Evolutionary conservation across 805 yeast species (phyloP).

Genomic region (Metschnikowia chrysomelidarum): DNA sequence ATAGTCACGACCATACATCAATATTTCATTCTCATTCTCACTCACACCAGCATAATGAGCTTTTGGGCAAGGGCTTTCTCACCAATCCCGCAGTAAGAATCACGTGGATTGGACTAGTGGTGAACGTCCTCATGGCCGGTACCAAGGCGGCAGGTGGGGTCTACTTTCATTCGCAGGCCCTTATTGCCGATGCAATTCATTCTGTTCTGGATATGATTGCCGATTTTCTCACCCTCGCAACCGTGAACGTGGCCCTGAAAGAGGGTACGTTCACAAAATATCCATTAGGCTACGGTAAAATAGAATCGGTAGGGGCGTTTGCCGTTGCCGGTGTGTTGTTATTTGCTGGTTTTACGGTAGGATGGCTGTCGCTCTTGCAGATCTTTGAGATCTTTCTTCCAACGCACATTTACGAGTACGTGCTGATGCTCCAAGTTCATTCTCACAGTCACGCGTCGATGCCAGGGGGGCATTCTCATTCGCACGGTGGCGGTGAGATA

Average conservation of each 20-base stretch:
- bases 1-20: slow-evolving; percentile 24
- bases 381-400: slow-evolving; percentile 70
- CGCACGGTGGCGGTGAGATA: slow-evolving; percentile 4
- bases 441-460: slow-evolving; percentile 47
- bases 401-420: slow-evolving; percentile 52
- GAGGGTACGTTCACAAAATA: slow-evolving; percentile 55
- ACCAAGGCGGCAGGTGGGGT: slow-evolving; percentile 89
- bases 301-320: slow-evolving; percentile 89
- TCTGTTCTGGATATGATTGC: slow-evolving; percentile 88
- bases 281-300: slow-evolving; percentile 90
- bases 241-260: slow-evolving; percentile 73
- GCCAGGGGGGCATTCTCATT: slow-evolving; percentile 16
- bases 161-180: slow-evolving; percentile 90
- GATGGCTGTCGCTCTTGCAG: slow-evolving; percentile 75
- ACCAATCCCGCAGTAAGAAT: slow-evolving; percentile 85
- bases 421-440: slow-evolving; percentile 49
- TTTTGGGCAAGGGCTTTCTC: slow-evolving; percentile 28
- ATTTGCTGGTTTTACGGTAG: slow-evolving; percentile 87
- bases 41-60: slow-evolving; percentile 42
- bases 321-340: slow-evolving; percentile 81
- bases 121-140: slow-evolving; percentile 81
- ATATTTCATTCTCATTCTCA: slow-evolving; percentile 27
- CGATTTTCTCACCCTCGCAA: slow-evolving; percentile 83
- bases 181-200: slow-evolving; percentile 92
- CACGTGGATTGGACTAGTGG: slow-evolving; percentile 86